A percentile compares a stretch with the other conserved stretches of the same genome.
Conservation (phyloP, 345 rosid species). For the Camelina hispida region DNA sequence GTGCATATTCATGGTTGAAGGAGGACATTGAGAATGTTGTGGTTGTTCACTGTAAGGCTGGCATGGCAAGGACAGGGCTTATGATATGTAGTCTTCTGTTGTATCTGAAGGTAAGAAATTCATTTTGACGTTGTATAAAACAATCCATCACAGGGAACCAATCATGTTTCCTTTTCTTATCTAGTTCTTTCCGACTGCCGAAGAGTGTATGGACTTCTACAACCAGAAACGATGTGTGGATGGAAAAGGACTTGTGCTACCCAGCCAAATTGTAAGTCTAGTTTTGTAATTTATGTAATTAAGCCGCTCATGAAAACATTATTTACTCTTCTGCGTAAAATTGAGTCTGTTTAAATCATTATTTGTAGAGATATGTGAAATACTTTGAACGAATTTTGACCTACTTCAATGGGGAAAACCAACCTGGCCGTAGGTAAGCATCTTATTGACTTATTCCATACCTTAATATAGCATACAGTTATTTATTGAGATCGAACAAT, state of each 20-base stretch:
- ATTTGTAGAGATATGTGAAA: conserved; percentile 77
- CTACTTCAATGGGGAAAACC: conserved; percentile 82
- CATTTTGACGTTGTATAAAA: conserved; percentile 17
- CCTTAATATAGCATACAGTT: conserved; percentile 16
- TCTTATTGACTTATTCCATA: neutral
- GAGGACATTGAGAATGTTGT: conserved; percentile 93
- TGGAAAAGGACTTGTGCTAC: conserved; percentile 85
- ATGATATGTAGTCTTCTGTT: conserved; percentile 90
- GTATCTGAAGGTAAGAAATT: conserved; percentile 62
- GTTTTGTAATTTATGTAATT: conserved; percentile 9
- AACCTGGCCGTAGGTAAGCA: conserved; percentile 73
- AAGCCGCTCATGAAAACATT: neutral
- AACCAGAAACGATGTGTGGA: conserved; percentile 87
- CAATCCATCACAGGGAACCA: conserved; percentile 11
- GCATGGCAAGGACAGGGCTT: conserved; percentile 94
- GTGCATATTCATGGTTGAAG: conserved; percentile 90
- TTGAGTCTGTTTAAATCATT: conserved; percentile 13
- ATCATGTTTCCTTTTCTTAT: conserved; percentile 28
- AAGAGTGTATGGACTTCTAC: conserved; percentile 86
- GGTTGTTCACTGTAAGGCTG: conserved; percentile 92
- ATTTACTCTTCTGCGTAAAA: conserved; percentile 14
- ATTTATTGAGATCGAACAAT: conserved; percentile 15
- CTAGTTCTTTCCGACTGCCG: conserved; percentile 92
- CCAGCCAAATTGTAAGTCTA: conserved; percentile 83
- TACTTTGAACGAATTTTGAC: conserved; percentile 74